Evolutionary conservation across 768 basidiomycete genomes (phyloP), one percentile per base, ranked within the genome.

Genomic region (Tremella mesenterica): DNA sequence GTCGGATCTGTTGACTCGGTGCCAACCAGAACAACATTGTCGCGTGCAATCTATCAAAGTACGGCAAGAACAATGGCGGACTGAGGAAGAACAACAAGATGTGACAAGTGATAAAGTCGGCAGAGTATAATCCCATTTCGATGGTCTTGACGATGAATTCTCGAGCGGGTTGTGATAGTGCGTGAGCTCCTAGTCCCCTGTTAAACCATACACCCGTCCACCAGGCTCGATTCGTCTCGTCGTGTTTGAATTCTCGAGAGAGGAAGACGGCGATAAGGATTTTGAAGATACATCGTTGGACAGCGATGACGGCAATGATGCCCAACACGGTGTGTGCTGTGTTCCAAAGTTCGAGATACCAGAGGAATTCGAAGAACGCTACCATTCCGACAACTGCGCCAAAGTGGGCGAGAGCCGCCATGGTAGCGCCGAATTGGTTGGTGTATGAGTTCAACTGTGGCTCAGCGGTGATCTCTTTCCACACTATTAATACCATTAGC

Each of bases 111-210:
- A 96, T 78, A 62, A 97, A 84, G 75, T 97, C 95, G 18, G 88
- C 91, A 61, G 88, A 86, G 86, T 93, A 97, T 20, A 97, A 73
- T 39, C 88, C 88, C 72, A 97, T 77, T 75, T 97, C 95, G 63
- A 97, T 88, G 57, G 91, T 86, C 80, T 99, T 99, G 77, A 97
- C 93, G 59, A 96, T 76, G 64, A 89, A 96, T 77, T 97, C 95
- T 70, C 95, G 85, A 26, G 86, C 89, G 48, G 93, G 93, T 71
- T 97, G 95, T n/a, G 89, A 91, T 83, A 93, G 87, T 38, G 85
- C 90, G 71, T 89, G 85, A 4, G 81, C 67, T 38, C 93, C 92
- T 23, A 99, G 80, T 3, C 90, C 90, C 47, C 91, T 84, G 38
- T 92, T 92, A 72, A 91, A 93, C 95, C 95, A 96, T 3, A 74